These are phyloP conservation scores for Maudiozyma bulderi DNA, from an alignment of 805 yeast species.

Conservation along the genomic window DNA sequence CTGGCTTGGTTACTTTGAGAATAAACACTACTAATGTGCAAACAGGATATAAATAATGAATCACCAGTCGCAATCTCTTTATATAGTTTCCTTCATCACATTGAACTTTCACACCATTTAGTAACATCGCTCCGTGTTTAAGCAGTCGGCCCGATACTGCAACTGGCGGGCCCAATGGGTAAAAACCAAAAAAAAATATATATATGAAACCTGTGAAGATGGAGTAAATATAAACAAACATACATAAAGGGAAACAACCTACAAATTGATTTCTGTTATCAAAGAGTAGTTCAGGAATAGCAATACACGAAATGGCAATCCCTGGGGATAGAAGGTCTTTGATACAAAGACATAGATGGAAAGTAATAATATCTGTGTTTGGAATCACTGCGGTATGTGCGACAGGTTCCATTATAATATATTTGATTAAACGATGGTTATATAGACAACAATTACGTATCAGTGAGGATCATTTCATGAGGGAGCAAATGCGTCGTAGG, in stretches of 20 bases:
- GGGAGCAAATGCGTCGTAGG: constrained; percentile 66
- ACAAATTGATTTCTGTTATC: background rate
- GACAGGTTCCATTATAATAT: constrained; percentile 22
- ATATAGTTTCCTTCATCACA: background rate
- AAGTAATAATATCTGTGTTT: constrained; percentile 15
- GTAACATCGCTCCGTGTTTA: too few species aligned
- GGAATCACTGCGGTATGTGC: constrained; percentile 19
- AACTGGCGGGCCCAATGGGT: too few species aligned
- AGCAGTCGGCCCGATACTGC: too few species aligned
- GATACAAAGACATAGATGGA: constrained; percentile 21
- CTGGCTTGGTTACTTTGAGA: too few species aligned
- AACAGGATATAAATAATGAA: too few species aligned
- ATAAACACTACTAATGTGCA: too few species aligned
- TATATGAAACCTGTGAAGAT: too few species aligned
- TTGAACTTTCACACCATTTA: too few species aligned
- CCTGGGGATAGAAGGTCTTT: constrained; percentile 3
- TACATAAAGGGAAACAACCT: too few species aligned
- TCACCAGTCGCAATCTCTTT: background rate
- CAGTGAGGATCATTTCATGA: constrained; percentile 48
- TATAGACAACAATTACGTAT: constrained; percentile 36
- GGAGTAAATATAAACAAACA: too few species aligned
- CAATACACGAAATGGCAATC: background rate
- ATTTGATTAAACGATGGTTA: constrained; percentile 25
- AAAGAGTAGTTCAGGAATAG: background rate
- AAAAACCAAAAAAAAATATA: too few species aligned